phyloP scores from a whole-genome alignment of 2,329 filamentous ascomycete species.

The Clarireedia homoeocarpa region DNA sequence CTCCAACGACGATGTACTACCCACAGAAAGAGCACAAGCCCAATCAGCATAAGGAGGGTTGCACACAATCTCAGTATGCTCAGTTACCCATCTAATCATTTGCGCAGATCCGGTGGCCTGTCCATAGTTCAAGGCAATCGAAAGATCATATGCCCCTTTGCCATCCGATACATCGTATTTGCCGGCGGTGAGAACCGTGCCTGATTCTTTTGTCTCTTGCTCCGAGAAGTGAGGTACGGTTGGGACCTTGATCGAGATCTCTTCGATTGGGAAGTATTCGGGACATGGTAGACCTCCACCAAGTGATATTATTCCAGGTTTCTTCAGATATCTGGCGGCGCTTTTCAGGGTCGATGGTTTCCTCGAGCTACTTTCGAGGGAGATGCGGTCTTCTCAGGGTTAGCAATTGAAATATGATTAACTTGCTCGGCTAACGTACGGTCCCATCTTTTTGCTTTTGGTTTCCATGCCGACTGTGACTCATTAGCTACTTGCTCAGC shows the following conservation, averaged over 20 bases:
- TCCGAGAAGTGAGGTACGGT: conserved; percentile 62
- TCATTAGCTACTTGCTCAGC: conserved; percentile 5
- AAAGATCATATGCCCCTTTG: conserved; percentile 57
- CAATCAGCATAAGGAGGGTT: conserved; percentile 85
- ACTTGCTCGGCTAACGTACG: conserved; percentile 46
- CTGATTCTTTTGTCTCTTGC: conserved; percentile 52
- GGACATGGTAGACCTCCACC: conserved; percentile 85
- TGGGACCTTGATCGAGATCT: conserved; percentile 68
- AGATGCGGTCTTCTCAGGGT: conserved; percentile 42
- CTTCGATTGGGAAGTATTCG: conserved; percentile 87
- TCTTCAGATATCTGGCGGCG: conserved; percentile 71
- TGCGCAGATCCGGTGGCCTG: conserved; percentile 81
- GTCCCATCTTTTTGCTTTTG: conserved; percentile 76
- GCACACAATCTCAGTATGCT: conserved; percentile 90
- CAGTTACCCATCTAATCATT: conserved; percentile 81
- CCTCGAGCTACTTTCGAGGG: conserved; percentile 50
- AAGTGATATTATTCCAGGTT: conserved; percentile 77
- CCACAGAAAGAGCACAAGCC: conserved; percentile 74
- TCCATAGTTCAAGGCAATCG: conserved; percentile 87
- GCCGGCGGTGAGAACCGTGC: conserved; percentile 56
- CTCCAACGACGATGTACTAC: conserved; percentile 80
- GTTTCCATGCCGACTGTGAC: conserved; percentile 49
- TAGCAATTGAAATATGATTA: conserved; percentile 5
- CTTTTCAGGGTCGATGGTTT: conserved; percentile 70
- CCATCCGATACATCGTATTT: conserved; percentile 75